Conservation (phyloP, 805 yeast genomes). For the Metschnikowia sp. region DNA sequence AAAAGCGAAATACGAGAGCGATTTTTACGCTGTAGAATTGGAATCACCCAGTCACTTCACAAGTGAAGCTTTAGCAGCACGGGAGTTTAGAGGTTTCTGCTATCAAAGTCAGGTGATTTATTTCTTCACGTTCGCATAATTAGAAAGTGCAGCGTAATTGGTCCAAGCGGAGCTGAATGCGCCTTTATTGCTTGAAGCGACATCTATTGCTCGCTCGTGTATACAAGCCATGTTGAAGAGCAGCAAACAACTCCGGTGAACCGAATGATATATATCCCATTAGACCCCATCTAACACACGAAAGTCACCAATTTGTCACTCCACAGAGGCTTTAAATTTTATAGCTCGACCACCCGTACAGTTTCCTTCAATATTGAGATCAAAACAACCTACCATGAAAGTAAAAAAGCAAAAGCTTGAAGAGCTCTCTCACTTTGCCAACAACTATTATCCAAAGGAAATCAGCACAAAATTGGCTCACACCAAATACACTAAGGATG, state of each 20-base stretch:
- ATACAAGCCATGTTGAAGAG: slow-evolving; percentile 4
- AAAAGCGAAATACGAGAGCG: no score
- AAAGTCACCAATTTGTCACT: not conserved
- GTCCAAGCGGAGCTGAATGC: not conserved
- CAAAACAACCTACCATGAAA: slow-evolving; percentile 4
- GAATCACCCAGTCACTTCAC: no score
- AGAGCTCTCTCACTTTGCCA: slow-evolving; percentile 13
- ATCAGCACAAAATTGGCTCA: slow-evolving; percentile 15
- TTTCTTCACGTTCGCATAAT: no score
- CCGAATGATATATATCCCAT: not conserved
- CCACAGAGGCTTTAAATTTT: no score
- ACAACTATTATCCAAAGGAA: slow-evolving; percentile 12
- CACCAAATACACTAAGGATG: slow-evolving; percentile 26
- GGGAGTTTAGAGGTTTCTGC: no score
- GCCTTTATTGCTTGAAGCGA: not conserved
- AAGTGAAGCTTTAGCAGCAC: no score
- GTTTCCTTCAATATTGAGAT: no score
- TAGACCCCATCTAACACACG: not conserved
- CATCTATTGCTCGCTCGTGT: slow-evolving; percentile 3
- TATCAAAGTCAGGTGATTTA: no score
- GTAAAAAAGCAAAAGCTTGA: slow-evolving; percentile 17
- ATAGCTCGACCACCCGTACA: no score
- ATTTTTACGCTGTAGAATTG: no score
- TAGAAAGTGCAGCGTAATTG: no score
- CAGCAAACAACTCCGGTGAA: not conserved